phyloP scores from a whole-genome alignment of 768 basidiomycete species.

The Rhodotorula graminis region DNA sequence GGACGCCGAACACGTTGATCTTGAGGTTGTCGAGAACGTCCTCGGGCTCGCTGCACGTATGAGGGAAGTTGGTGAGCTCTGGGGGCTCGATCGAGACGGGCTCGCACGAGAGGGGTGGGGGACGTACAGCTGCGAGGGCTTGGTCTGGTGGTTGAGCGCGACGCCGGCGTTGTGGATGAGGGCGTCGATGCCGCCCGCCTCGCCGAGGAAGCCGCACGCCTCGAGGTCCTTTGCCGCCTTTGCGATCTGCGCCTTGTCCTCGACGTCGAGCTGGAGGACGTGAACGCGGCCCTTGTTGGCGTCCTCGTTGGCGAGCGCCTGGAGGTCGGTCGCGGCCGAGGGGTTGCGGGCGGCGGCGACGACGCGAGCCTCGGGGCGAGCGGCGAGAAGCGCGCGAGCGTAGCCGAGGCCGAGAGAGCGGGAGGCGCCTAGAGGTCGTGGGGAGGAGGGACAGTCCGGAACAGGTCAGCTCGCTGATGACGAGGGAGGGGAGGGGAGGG shows the following conservation, averaged over 20 bases:
- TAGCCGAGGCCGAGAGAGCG: slow-evolving; percentile 46
- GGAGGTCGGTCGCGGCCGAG: slow-evolving; percentile 35
- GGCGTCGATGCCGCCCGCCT: slow-evolving; percentile 9
- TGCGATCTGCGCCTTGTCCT: slow-evolving; percentile 44
- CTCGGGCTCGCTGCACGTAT: neutral
- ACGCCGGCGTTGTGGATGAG: slow-evolving; percentile 36
- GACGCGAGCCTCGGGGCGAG: slow-evolving; percentile 35
- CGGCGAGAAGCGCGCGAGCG: slow-evolving; percentile 41
- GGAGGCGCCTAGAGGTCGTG: slow-evolving; percentile 38
- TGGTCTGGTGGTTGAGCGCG: neutral
- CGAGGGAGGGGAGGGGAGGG: no score
- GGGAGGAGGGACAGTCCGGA: neutral
- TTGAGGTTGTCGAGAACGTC: slow-evolving; percentile 37
- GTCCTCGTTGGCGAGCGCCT: slow-evolving; percentile 10
- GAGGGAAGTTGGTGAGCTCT: no score
- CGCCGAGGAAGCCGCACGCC: slow-evolving; percentile 10
- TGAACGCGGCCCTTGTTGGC: slow-evolving; percentile 44
- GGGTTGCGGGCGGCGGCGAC: slow-evolving; percentile 46
- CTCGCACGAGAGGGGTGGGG: neutral
- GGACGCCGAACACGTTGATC: slow-evolving; percentile 49
- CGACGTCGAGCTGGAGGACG: slow-evolving; percentile 49
- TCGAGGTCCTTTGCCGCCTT: slow-evolving; percentile 41
- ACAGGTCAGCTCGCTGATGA: neutral
- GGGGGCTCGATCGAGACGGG: no score
- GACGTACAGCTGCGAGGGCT: slow-evolving; percentile 1